Conservation (phyloP, 129 eudicot species). For the Chrysanthemum seticuspe region DNA sequence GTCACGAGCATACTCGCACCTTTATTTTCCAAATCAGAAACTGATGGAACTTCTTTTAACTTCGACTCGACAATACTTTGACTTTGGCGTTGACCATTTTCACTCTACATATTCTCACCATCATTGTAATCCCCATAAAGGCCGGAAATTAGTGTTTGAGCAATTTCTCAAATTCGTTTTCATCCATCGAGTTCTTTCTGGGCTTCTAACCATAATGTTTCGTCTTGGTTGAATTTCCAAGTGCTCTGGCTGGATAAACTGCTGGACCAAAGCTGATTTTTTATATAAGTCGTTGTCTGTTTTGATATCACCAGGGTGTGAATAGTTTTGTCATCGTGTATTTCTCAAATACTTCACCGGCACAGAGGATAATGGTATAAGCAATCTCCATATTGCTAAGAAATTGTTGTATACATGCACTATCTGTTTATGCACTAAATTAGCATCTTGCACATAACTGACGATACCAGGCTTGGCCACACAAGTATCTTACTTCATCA, state of each 20-base stretch:
- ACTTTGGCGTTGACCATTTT: constrained; percentile 34
- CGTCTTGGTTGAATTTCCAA: constrained; percentile 72
- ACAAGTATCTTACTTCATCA: too few relatives aligned
- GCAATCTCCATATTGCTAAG: constrained; percentile 77
- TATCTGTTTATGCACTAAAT: too few relatives aligned
- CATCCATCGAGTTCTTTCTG: constrained; percentile 93
- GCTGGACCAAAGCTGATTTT: constrained; percentile 69
- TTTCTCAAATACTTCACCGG: too few relatives aligned
- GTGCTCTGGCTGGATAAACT: constrained; percentile 75
- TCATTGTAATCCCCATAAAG: constrained; percentile 37
- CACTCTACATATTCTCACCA: constrained; percentile 20
- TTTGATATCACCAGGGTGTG: constrained; percentile 63
- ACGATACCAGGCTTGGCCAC: too few relatives aligned
- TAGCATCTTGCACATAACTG: too few relatives aligned
- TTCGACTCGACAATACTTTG: constrained; percentile 23
- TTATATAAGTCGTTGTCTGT: constrained; percentile 59
- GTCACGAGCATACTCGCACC: constrained; percentile 55
- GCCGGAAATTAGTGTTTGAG: constrained; percentile 55
- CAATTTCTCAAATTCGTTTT: constrained; percentile 57
- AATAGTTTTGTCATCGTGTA: constrained; percentile 77
- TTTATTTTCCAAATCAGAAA: constrained; percentile 71
- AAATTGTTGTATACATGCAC: constrained; percentile 73
- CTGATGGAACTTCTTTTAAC: constrained; percentile 42
- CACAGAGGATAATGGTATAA: constrained; percentile 65
- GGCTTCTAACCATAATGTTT: constrained; percentile 82